A percentile compares a stretch with the other conserved stretches of the same genome.
phyloP scores from a whole-genome alignment of 768 basidiomycete species.

The Trametes gibbosa region DNA sequence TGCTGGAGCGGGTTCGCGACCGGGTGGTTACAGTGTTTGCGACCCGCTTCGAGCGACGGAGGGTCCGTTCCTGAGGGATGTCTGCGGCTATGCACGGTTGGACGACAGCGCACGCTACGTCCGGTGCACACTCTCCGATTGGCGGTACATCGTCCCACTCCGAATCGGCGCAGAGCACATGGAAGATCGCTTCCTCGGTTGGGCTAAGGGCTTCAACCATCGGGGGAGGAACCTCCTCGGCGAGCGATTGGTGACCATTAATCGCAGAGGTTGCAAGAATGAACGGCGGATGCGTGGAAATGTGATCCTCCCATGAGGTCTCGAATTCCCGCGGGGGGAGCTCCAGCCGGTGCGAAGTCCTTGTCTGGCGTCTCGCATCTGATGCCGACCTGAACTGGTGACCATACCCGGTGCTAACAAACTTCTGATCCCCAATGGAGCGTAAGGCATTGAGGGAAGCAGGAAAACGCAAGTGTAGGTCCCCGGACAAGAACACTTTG shows the following conservation, averaged over 20 bases:
- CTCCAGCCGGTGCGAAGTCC: slow-evolving; percentile 23
- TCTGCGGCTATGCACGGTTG: slow-evolving; percentile 6
- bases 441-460: slow-evolving; percentile 58
- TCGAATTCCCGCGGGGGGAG: slow-evolving; percentile 22
- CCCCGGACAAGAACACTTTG: slow-evolving; percentile 59
- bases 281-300: slow-evolving; percentile 26
- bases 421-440: slow-evolving; percentile 30
- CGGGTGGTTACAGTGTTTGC: slow-evolving; percentile 55
- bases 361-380: slow-evolving; percentile 36
- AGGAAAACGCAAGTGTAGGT: slow-evolving; percentile 62
- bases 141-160: slow-evolving; percentile 43
- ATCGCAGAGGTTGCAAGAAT: slow-evolving; percentile 16
- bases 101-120: neutral
- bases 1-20: slow-evolving; percentile 42
- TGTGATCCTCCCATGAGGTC: slow-evolving; percentile 28
- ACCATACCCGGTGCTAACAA: slow-evolving; percentile 42
- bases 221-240: slow-evolving; percentile 11
- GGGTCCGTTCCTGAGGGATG: slow-evolving; percentile 34
- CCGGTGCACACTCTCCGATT: slow-evolving; percentile 1
- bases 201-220: slow-evolving; percentile 52
- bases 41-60: slow-evolving; percentile 68
- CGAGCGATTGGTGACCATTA: slow-evolving; percentile 8
- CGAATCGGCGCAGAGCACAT: slow-evolving; percentile 46
- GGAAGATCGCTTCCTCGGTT: slow-evolving; percentile 71
- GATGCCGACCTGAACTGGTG: slow-evolving; percentile 56